Evolutionary conservation across 768 basidiomycete species (phyloP).

Genomic region (Coprinellus micaceus): DNA sequence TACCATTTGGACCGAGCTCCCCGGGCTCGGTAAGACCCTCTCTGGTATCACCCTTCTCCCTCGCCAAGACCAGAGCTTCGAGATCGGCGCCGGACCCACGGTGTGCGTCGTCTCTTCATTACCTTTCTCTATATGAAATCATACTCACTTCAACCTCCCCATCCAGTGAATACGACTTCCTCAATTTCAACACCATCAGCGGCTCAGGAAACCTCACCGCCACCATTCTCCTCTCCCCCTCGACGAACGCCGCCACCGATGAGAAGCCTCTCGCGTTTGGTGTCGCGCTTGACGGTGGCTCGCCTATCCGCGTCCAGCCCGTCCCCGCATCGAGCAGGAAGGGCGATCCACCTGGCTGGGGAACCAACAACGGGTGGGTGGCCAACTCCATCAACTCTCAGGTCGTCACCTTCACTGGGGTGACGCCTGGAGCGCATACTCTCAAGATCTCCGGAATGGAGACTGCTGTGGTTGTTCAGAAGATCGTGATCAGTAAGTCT

Average conservation of each 20-base stretch:
- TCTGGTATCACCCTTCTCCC: constrained; percentile 63
- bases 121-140: neutral
- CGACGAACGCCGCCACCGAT: constrained; percentile 47
- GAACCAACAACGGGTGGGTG: constrained; percentile 46
- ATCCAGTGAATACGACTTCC: constrained; percentile 62
- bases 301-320: constrained; percentile 41
- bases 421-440: constrained; percentile 53
- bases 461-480: constrained; percentile 57
- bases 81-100: constrained; percentile 58
- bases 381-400: constrained; percentile 48
- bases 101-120: constrained; percentile 35
- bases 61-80: constrained; percentile 50
- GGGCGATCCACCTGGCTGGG: constrained; percentile 47
- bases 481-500: constrained; percentile 52
- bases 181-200: constrained; percentile 48
- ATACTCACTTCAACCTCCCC: neutral
- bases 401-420: constrained; percentile 34
- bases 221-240: constrained; percentile 47
- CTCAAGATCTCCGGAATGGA: constrained; percentile 60
- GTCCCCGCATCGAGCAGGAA: constrained; percentile 39
- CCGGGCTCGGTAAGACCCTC: constrained; percentile 55
- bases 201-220: constrained; percentile 43
- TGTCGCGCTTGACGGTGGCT: constrained; percentile 45
- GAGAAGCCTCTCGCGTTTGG: constrained; percentile 51
- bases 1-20: constrained; percentile 56